Conservation (phyloP, 352 stramenopile genomes). For the Phytopythium montanum region DNA sequence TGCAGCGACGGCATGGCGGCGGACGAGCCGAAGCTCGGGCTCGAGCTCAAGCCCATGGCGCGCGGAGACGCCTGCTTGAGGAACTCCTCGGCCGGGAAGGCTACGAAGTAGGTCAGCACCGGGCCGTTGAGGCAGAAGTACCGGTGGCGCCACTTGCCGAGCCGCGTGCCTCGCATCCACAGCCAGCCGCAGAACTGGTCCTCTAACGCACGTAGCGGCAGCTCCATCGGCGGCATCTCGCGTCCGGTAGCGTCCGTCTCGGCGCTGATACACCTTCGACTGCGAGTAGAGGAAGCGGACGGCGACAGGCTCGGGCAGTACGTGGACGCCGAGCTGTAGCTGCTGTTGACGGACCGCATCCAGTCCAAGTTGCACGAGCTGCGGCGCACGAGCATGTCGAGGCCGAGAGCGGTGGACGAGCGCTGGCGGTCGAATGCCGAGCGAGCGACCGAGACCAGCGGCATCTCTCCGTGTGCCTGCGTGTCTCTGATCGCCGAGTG, state of each 20-base stretch:
- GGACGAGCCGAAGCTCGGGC: background rate
- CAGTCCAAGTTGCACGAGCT: constrained; percentile 16
- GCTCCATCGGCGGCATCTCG: constrained; percentile 41
- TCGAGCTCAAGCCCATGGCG: constrained; percentile 3
- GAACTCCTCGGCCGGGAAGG: constrained; percentile 72
- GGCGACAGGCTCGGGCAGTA: constrained; percentile 22
- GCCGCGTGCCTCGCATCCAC: constrained; percentile 62
- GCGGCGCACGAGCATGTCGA: background rate
- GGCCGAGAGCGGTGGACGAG: background rate
- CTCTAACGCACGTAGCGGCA: constrained; percentile 28
- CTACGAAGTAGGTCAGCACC: constrained; percentile 69
- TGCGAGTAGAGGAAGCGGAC: background rate
- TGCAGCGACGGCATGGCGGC: constrained; percentile 26
- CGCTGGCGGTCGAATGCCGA: constrained; percentile 1
- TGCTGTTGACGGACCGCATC: constrained; percentile 15
- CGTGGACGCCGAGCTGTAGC: constrained; percentile 10
- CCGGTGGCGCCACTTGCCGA: constrained; percentile 65
- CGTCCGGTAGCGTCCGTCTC: constrained; percentile 9
- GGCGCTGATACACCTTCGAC: background rate
- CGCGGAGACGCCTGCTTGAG: constrained; percentile 40
- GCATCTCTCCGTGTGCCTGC: background rate
- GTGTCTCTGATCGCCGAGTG: no score
- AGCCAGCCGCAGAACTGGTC: constrained; percentile 79
- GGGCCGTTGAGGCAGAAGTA: constrained; percentile 71
- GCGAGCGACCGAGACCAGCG: constrained; percentile 1